These are phyloP conservation scores for Vitellaria paradoxa DNA, from an alignment of 179 eudicot genomes.

Conservation along the genomic window DNA sequence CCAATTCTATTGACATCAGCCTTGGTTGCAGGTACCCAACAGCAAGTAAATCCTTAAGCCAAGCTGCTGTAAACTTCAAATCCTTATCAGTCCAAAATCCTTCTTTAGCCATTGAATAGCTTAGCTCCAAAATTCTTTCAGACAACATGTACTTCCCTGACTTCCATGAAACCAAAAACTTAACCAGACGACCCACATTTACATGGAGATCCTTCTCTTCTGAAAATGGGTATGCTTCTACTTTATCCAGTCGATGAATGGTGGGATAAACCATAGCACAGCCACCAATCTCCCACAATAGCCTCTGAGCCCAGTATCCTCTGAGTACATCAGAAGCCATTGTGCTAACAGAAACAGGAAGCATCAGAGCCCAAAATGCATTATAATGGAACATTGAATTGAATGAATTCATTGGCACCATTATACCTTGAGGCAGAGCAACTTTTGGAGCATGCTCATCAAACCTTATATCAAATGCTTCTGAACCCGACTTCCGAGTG, in stretches of 20 bases:
- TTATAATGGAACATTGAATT: slow-evolving; percentile 78
- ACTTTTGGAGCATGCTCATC: slow-evolving; percentile 84
- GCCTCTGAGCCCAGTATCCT: slow-evolving; percentile 92
- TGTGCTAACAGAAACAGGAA: slow-evolving; percentile 90
- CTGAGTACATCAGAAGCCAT: slow-evolving; percentile 95
- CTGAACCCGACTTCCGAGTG: slow-evolving; percentile 68
- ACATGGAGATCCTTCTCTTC: slow-evolving; percentile 98
- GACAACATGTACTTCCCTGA: slow-evolving; percentile 54
- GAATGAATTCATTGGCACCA: slow-evolving; percentile 89
- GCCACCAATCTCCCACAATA: slow-evolving; percentile 94
- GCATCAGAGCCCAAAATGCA: slow-evolving; percentile 95
- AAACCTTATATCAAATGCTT: slow-evolving; percentile 71
- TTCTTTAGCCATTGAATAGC: slow-evolving; percentile 88
- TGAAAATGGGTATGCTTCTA: slow-evolving; percentile 74
- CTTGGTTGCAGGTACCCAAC: slow-evolving; percentile 90
- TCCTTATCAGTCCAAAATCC: slow-evolving; percentile 93
- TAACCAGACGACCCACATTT: slow-evolving; percentile 78
- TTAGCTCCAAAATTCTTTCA: slow-evolving; percentile 76
- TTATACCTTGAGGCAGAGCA: slow-evolving; percentile 84
- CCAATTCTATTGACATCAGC: slow-evolving; percentile 70
- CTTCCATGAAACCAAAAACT: slow-evolving; percentile 75
- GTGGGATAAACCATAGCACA: slow-evolving; percentile 87
- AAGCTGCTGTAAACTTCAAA: slow-evolving; percentile 81
- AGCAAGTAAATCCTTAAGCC: slow-evolving; percentile 90
- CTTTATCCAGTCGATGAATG: slow-evolving; percentile 74